These are phyloP conservation scores for Moricandia moricandioides DNA, from an alignment of 345 rosid genomes.

Conservation along the genomic window DNA sequence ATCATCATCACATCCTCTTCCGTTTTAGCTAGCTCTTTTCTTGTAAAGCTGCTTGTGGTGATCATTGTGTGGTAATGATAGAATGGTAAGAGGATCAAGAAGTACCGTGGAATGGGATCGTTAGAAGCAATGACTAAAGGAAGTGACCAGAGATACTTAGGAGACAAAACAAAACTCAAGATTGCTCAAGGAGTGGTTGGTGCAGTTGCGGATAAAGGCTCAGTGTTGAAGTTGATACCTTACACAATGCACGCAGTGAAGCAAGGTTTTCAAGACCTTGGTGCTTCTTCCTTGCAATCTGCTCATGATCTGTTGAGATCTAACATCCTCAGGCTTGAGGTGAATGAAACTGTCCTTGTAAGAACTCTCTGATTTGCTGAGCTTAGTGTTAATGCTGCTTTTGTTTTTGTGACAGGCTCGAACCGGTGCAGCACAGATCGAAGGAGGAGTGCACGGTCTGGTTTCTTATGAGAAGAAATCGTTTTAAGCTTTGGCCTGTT, in stretches of 20 bases:
- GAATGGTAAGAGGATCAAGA: slow-evolving; percentile 66
- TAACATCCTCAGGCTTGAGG: slow-evolving; percentile 82
- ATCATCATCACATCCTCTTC: slow-evolving; percentile 18
- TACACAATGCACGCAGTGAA: slow-evolving; percentile 96
- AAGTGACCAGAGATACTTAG: slow-evolving; percentile 88
- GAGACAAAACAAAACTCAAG: slow-evolving; percentile 77
- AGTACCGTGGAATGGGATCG: slow-evolving; percentile 96
- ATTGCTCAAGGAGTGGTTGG: slow-evolving; percentile 99
- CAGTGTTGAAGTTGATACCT: slow-evolving; percentile 73
- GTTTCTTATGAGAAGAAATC: slow-evolving; percentile 69
- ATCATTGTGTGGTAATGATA: slow-evolving; percentile 25
- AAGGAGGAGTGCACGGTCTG: slow-evolving; percentile 86
- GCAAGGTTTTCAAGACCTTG: slow-evolving; percentile 98
- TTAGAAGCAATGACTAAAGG: slow-evolving; percentile 98
- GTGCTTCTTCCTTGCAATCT: slow-evolving; percentile 70
- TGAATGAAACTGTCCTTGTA: slow-evolving; percentile 14
- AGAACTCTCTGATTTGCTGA: not conserved
- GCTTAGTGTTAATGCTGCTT: slow-evolving; percentile 2
- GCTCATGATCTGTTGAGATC: slow-evolving; percentile 77
- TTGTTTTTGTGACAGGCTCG: slow-evolving; percentile 51
- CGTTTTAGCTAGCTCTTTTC: not conserved
- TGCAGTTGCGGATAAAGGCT: slow-evolving; percentile 94
- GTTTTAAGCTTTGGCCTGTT: slow-evolving; percentile 24
- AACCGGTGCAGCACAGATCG: slow-evolving; percentile 88
- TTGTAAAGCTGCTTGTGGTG: not conserved